These are phyloP conservation scores for Plantago lanceolata DNA, from an alignment of 305 asterid species.

Conservation along the genomic window DNA sequence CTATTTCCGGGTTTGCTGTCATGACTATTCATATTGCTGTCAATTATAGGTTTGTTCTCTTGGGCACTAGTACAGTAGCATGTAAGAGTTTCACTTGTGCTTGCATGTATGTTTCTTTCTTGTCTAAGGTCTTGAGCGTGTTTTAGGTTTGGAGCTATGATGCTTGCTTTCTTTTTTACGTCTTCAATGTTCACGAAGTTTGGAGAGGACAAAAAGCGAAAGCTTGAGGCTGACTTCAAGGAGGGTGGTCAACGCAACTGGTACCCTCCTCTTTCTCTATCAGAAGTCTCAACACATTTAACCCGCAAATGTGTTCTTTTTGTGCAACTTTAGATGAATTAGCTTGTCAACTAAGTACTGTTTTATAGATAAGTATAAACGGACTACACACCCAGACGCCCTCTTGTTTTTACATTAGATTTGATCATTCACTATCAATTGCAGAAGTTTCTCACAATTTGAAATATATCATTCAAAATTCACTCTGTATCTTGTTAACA, in stretches of 20 bases:
- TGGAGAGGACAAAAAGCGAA: constrained; percentile 71
- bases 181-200: constrained; percentile 71
- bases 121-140: constrained; percentile 15
- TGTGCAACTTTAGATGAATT: background rate
- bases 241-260: constrained; percentile 98
- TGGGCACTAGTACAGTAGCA: background rate
- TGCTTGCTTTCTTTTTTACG: constrained; percentile 69
- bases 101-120: background rate
- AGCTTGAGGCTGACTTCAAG: constrained; percentile 73
- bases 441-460: constrained; percentile 1
- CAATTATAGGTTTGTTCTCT: constrained; percentile 48
- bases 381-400: no score
- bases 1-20: constrained; percentile 59
- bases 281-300: background rate
- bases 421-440: constrained; percentile 1
- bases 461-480: background rate
- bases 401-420: background rate
- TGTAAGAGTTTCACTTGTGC: background rate
- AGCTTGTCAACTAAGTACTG: no score
- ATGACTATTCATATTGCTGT: constrained; percentile 70
- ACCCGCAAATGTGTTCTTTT: background rate
- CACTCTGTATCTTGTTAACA: constrained; percentile 5
- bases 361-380: no score
- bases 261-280: constrained; percentile 36
- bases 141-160: constrained; percentile 65